A percentile compares a stretch with the other conserved stretches of the same genome.
phyloP scores from a whole-genome alignment of 1,284 basidiomycete species.

The Heliocybe sulcata region DNA sequence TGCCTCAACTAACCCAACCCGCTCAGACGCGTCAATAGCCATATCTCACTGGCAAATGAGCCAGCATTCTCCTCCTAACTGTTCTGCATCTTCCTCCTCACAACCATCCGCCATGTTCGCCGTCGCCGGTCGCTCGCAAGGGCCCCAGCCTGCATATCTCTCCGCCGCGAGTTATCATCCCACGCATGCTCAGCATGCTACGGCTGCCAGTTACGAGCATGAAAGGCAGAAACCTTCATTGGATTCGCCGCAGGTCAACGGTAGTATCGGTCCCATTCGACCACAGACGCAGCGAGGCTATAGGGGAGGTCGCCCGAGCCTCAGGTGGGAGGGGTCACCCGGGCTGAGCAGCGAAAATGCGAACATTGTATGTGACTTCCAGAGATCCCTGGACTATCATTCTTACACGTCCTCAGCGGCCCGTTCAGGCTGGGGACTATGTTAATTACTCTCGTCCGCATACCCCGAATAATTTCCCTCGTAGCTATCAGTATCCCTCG shows the following conservation, averaged over 20 bases:
- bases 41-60: background rate
- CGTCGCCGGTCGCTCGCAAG: background rate
- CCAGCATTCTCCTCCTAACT: background rate
- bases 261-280: slow-evolving; percentile 50
- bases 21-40: slow-evolving; percentile 1
- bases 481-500: slow-evolving; percentile 22
- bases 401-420: slow-evolving; percentile 10
- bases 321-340: slow-evolving; percentile 13
- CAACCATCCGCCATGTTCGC: background rate
- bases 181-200: background rate
- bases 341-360: slow-evolving; percentile 8
- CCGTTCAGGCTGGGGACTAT: slow-evolving; percentile 21
- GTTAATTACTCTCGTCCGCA: slow-evolving; percentile 32
- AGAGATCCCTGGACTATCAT: slow-evolving; percentile 6
- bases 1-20: background rate
- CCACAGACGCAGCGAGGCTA: slow-evolving; percentile 32
- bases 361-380: slow-evolving; percentile 6
- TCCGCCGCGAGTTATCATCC: background rate
- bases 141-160: background rate
- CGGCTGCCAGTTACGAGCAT: background rate
- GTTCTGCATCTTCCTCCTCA: background rate
- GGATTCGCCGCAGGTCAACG: slow-evolving; percentile 33
- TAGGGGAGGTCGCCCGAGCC: slow-evolving; percentile 28
- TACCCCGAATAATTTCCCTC: slow-evolving; percentile 27
- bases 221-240: background rate